Conservation (phyloP, 2,329 filamentous ascomycete species). For the Sclerotinia minor region DNA sequence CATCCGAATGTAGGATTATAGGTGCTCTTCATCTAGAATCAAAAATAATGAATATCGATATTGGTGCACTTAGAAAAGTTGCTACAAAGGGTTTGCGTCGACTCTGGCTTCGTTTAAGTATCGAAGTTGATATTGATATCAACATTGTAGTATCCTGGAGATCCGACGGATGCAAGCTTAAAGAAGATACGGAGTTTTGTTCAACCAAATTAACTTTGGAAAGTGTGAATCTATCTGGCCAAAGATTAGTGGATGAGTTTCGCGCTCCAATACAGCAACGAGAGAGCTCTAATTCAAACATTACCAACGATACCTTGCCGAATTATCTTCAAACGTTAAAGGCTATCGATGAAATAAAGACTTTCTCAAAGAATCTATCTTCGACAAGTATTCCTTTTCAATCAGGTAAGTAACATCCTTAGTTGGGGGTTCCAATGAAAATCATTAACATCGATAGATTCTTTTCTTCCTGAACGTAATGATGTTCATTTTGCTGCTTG, state of each 20-base stretch:
- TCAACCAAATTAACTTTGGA: background rate
- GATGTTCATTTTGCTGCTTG: background rate
- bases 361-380: background rate
- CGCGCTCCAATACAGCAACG: background rate
- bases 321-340: background rate
- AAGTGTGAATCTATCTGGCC: background rate
- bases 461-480: too few species aligned
- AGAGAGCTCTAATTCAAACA: background rate
- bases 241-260: background rate
- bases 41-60: too few species aligned
- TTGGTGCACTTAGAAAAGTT: too few species aligned
- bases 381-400: background rate
- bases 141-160: background rate
- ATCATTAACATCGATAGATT: background rate
- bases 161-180: background rate
- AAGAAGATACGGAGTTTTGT: background rate
- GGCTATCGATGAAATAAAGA: background rate
- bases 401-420: background rate
- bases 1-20: too few species aligned
- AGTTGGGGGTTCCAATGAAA: background rate
- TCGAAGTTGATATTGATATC: conserved; percentile 1
- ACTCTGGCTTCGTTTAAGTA: too few species aligned
- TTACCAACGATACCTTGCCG: background rate
- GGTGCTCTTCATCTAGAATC: too few species aligned
- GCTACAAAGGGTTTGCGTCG: too few species aligned